Conservation (phyloP, 306 rosid species). For the Hippophae rhamnoides region DNA sequence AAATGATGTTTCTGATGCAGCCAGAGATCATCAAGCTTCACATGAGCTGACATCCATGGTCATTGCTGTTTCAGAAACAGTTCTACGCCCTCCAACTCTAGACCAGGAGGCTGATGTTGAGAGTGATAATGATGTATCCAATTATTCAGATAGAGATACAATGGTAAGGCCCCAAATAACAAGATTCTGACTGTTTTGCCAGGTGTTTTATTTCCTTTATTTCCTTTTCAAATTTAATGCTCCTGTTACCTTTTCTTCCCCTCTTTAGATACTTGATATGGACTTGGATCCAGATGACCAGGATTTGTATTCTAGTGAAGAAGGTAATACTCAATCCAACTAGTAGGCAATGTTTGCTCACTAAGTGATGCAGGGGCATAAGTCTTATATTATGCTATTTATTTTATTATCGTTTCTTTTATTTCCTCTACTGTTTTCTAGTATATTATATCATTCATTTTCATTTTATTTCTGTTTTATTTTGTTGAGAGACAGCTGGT, state of each 20-base stretch:
- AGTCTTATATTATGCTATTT: no score
- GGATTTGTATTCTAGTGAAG: slow-evolving; percentile 42
- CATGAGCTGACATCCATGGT: slow-evolving; percentile 26
- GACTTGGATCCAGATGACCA: slow-evolving; percentile 86
- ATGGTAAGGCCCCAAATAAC: slow-evolving; percentile 48
- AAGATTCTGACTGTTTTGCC: slow-evolving; percentile 9
- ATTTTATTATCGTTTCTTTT: no score
- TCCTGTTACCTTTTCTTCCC: slow-evolving; percentile 1
- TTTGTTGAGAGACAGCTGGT: no score
- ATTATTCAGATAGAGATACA: slow-evolving; percentile 90
- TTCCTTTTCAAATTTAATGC: neutral
- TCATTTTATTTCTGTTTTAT: no score
- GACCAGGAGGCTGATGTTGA: slow-evolving; percentile 48
- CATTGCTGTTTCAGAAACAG: slow-evolving; percentile 31
- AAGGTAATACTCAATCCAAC: slow-evolving; percentile 45
- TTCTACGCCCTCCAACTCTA: slow-evolving; percentile 23
- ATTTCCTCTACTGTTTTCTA: no score
- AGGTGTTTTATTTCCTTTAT: slow-evolving; percentile 11
- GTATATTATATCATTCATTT: no score
- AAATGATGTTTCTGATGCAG: slow-evolving; percentile 24
- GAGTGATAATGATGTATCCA: slow-evolving; percentile 75
- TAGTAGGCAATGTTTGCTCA: neutral
- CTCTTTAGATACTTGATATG: slow-evolving; percentile 84
- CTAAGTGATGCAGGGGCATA: no score
- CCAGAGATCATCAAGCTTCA: slow-evolving; percentile 32